Conservation (phyloP, 73 alveolate species). For the Durusdinium trenchii region DNA sequence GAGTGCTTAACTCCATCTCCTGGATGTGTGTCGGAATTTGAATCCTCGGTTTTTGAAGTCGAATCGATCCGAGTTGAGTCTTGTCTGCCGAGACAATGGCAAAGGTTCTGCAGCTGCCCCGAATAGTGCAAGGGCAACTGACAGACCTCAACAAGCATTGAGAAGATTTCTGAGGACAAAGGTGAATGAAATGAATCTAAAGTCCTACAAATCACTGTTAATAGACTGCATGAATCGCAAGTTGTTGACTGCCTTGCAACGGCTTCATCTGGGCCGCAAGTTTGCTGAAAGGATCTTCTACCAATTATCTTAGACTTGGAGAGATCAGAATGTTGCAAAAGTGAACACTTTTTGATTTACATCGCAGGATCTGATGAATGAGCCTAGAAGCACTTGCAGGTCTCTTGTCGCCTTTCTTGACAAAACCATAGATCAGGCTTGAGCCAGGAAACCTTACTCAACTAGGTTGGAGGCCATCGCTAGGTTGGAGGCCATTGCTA, state of each 20-base stretch:
- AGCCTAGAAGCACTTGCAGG: no score
- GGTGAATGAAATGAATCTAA: no score
- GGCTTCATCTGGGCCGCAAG: no score
- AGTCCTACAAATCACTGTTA: no score
- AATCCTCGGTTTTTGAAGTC: conserved; percentile 5
- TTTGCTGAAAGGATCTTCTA: no score
- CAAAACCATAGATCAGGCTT: neutral
- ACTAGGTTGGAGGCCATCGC: neutral
- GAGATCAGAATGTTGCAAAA: no score
- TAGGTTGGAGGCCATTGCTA: neutral
- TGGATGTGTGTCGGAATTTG: conserved; percentile 83
- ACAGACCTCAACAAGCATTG: neutral
- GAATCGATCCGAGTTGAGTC: neutral
- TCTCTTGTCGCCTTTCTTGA: neutral
- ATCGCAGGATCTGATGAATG: no score
- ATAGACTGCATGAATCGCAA: no score
- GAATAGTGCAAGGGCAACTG: conserved; percentile 6
- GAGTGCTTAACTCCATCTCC: conserved; percentile 67
- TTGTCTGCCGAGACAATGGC: neutral
- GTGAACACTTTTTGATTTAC: no score
- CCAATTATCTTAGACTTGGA: no score
- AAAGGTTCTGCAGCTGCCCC: conserved; percentile 37
- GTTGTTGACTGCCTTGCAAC: no score
- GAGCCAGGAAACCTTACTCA: conserved; percentile 20
- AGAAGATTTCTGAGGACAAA: no score